Evolutionary conservation across 2,329 filamentous ascomycete species (phyloP).

Genomic region (Xylaria sp.): DNA sequence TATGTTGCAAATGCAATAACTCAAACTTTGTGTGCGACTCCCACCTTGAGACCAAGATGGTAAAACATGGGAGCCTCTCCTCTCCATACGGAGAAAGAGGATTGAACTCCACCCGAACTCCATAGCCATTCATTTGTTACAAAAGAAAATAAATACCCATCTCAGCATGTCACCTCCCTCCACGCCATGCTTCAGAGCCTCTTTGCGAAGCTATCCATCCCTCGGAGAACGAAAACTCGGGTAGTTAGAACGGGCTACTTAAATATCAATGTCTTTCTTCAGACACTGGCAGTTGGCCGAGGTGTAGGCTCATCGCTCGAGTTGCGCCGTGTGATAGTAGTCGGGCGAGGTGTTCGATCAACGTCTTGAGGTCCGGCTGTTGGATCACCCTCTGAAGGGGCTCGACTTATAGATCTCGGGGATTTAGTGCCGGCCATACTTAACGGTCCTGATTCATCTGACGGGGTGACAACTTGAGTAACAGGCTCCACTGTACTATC

Average conservation of each 20-base stretch:
- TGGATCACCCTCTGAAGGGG: slow-evolving; percentile 40
- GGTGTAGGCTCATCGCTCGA: slow-evolving; percentile 50
- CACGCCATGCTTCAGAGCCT: slow-evolving; percentile 39
- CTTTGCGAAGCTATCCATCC: slow-evolving; percentile 17
- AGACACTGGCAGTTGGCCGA: slow-evolving; percentile 38
- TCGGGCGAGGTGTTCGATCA: slow-evolving; percentile 54
- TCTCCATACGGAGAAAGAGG: not conserved
- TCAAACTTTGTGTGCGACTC: not conserved
- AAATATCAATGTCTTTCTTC: slow-evolving; percentile 13
- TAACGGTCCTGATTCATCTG: slow-evolving; percentile 46
- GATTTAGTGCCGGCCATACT: slow-evolving; percentile 32
- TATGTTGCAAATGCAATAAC: slow-evolving; percentile 14
- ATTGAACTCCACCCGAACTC: slow-evolving; percentile 28
- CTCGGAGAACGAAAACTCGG: not conserved
- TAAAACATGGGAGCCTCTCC: not conserved
- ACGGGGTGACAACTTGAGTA: slow-evolving; percentile 60
- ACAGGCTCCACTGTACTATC: slow-evolving; percentile 58
- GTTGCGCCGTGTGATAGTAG: slow-evolving; percentile 28
- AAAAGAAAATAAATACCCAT: slow-evolving; percentile 36
- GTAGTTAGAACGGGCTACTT: not conserved
- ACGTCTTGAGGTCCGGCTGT: slow-evolving; percentile 34
- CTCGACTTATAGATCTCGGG: slow-evolving; percentile 33
- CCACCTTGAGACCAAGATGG: not conserved
- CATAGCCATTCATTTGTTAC: slow-evolving; percentile 31
- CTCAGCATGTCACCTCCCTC: slow-evolving; percentile 29